Conservation (phyloP, 352 stramenopile genomes). For the Pythium aphanidermatum region DNA sequence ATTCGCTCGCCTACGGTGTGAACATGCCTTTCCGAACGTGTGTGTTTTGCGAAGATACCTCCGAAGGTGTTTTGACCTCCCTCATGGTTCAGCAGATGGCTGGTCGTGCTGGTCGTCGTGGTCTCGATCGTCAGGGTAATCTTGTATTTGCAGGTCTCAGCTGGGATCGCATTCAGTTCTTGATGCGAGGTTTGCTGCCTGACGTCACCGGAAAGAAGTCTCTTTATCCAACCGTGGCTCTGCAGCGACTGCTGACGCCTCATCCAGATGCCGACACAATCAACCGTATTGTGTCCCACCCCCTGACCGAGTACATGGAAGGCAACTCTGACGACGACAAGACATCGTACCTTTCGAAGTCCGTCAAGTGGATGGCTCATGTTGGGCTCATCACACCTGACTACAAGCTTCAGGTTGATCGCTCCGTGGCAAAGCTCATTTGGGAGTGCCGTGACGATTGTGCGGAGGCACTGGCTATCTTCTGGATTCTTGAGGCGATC, state of each 20-base stretch:
- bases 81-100: slow-evolving; percentile 99
- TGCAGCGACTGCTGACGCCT: slow-evolving; percentile 89
- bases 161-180: slow-evolving; percentile 93
- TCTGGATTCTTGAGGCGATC: slow-evolving; percentile 67
- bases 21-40: slow-evolving; percentile 99
- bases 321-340: slow-evolving; percentile 11
- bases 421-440: slow-evolving; percentile 70
- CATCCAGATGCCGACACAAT: slow-evolving; percentile 90
- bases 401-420: slow-evolving; percentile 66
- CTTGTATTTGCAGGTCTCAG: slow-evolving; percentile 95
- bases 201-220: slow-evolving; percentile 91
- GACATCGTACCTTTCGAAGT: slow-evolving; percentile 83
- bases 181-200: slow-evolving; percentile 95
- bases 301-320: slow-evolving; percentile 76
- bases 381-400: slow-evolving; percentile 73
- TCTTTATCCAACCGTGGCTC: slow-evolving; percentile 90
- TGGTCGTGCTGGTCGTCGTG: slow-evolving; percentile 95
- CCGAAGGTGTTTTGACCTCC: slow-evolving; percentile 89
- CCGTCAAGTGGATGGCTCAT: slow-evolving; percentile 88
- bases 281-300: slow-evolving; percentile 78
- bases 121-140: slow-evolving; percentile 97
- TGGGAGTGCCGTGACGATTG: slow-evolving; percentile 84
- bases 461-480: slow-evolving; percentile 71
- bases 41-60: slow-evolving; percentile 97
- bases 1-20: slow-evolving; percentile 97